Conservation (phyloP, 495 filamentous ascomycete species). For the Monascus purpureus region DNA sequence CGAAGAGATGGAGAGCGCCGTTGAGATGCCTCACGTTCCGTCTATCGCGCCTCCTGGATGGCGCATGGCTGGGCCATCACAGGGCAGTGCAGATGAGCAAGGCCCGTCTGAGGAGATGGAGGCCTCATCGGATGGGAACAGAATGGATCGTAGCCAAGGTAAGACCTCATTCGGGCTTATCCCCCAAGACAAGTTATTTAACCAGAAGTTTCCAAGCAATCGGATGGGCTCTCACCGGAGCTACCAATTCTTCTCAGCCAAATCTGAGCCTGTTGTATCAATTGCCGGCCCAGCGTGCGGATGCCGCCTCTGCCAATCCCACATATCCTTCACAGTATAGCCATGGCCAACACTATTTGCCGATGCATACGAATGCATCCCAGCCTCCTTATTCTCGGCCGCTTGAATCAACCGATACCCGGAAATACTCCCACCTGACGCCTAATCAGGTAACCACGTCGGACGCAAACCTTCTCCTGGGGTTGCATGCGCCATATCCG, state of each 20-base stretch:
- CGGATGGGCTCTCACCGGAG: conserved; percentile 67
- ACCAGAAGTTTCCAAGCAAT: too few relatives aligned
- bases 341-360: conserved; percentile 17
- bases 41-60: conserved; percentile 28
- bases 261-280: conserved; percentile 64
- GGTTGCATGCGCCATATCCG: conserved; percentile 17
- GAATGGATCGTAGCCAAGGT: conserved; percentile 39
- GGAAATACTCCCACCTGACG: conserved; percentile 11
- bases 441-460: conserved; percentile 8
- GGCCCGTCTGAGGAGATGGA: conserved; percentile 15
- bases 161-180: conserved; percentile 10
- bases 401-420: conserved; percentile 6
- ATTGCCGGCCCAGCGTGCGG: conserved; percentile 22
- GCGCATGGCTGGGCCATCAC: conserved; percentile 19
- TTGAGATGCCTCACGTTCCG: conserved; percentile 23
- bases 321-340: conserved; percentile 21
- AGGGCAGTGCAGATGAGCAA: conserved; percentile 10
- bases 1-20: conserved; percentile 60
- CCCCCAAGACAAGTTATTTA: conserved; percentile 18
- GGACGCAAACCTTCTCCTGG: conserved; percentile 16
- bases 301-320: conserved; percentile 8
- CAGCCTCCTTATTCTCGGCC: conserved; percentile 9
- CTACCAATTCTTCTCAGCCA: conserved; percentile 66
- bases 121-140: conserved; percentile 16
- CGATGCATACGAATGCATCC: conserved; percentile 9